Conservation (phyloP, 2,329 filamentous ascomycete genomes). For the Byssochlamys sp. region DNA sequence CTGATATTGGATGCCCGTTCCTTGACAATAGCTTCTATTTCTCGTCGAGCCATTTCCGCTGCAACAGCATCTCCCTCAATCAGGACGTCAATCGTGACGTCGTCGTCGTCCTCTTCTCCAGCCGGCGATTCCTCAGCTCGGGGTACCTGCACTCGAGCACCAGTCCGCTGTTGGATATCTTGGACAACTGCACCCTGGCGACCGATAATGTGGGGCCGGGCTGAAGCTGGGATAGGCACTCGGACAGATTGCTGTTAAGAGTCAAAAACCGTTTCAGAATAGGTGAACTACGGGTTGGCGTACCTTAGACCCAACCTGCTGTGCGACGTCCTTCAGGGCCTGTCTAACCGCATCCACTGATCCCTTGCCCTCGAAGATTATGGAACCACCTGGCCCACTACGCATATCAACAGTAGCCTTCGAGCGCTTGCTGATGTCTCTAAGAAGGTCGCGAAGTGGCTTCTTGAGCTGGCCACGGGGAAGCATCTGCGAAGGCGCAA, state of each 20-base stretch:
- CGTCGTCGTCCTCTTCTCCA: constrained; percentile 67
- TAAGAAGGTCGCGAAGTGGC: constrained; percentile 72
- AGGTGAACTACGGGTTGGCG: constrained; percentile 15
- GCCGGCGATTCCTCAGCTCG: constrained; percentile 59
- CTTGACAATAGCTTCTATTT: constrained; percentile 77
- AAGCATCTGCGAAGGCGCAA: constrained; percentile 67
- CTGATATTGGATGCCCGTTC: constrained; percentile 76
- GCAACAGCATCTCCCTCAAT: constrained; percentile 88
- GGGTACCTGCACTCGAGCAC: constrained; percentile 81
- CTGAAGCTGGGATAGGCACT: constrained; percentile 71
- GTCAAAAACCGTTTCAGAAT: constrained; percentile 1
- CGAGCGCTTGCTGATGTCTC: constrained; percentile 85
- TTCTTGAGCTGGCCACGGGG: constrained; percentile 71
- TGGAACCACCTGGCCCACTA: constrained; percentile 58
- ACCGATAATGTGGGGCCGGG: constrained; percentile 84
- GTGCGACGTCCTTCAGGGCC: constrained; percentile 78
- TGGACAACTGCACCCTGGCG: constrained; percentile 84
- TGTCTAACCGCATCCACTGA: constrained; percentile 74
- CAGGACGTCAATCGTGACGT: constrained; percentile 67
- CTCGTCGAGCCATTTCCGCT: constrained; percentile 69
- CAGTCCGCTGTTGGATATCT: constrained; percentile 76
- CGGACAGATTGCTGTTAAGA: constrained; percentile 52
- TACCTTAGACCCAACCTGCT: constrained; percentile 79
- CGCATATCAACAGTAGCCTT: constrained; percentile 76
- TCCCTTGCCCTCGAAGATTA: constrained; percentile 77